Conservation (phyloP, 129 eudicot genomes). For the Ambrosia artemisiifolia region DNA sequence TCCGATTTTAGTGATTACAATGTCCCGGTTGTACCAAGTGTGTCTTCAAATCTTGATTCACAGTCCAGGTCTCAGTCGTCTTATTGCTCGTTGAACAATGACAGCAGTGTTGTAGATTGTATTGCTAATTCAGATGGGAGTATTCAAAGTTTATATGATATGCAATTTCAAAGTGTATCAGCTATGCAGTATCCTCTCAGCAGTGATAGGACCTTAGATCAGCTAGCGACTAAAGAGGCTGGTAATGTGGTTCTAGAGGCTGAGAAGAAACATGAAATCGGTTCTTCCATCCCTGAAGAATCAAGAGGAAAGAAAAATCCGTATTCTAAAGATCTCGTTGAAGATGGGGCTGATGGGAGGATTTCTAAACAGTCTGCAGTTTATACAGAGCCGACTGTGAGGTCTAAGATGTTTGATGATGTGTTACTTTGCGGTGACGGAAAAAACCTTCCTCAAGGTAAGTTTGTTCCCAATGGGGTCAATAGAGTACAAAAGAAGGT, state of each 20-base stretch:
- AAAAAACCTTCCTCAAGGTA: constrained; percentile 43
- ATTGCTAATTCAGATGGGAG: constrained; percentile 67
- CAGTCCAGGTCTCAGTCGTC: constrained; percentile 46
- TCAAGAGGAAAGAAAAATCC: constrained; percentile 60
- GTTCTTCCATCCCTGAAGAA: constrained; percentile 11
- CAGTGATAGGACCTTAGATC: constrained; percentile 8
- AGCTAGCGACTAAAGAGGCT: constrained; percentile 6
- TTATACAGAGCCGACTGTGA: constrained; percentile 50
- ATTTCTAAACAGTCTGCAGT: constrained; percentile 54
- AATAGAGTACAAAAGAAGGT: constrained; percentile 34
- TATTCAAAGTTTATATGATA: too few relatives aligned
- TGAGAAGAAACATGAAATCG: constrained; percentile 25
- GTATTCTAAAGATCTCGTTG: constrained; percentile 24
- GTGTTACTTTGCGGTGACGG: constrained; percentile 56
- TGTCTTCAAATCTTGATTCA: constrained; percentile 26
- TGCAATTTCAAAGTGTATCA: constrained; percentile 52
- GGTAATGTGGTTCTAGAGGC: constrained; percentile 13
- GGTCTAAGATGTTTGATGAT: constrained; percentile 64
- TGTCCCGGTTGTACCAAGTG: constrained; percentile 17
- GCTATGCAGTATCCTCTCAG: constrained; percentile 52
- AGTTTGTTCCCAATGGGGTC: constrained; percentile 41
- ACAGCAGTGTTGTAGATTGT: constrained; percentile 42
- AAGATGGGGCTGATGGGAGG: constrained; percentile 46
- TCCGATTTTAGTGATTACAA: constrained; percentile 31
- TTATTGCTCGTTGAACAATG: constrained; percentile 39